Percentiles rank a stretch among this genome's conserved stretches.
These are phyloP conservation scores for Cicer judaicum DNA, from an alignment of 306 rosid genomes.

Conservation along the genomic window DNA sequence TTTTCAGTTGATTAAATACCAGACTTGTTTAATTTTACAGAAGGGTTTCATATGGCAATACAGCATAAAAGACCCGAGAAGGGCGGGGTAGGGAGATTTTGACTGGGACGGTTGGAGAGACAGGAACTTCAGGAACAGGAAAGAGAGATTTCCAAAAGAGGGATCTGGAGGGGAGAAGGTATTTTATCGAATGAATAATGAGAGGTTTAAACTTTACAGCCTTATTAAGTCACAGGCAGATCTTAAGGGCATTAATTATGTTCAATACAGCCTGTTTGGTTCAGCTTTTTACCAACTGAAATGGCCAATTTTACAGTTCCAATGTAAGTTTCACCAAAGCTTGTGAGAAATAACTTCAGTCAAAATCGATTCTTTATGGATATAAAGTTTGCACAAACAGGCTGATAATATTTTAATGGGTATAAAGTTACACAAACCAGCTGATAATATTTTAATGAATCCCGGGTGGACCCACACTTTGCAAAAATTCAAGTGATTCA, in stretches of 20 bases:
- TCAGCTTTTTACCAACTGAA: not conserved
- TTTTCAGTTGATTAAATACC: constrained; percentile 30
- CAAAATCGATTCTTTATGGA: not conserved
- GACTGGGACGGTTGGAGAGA: not conserved
- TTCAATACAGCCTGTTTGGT: constrained; percentile 11
- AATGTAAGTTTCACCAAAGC: constrained; percentile 2
- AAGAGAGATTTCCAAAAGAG: not conserved
- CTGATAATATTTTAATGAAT: constrained; percentile 17
- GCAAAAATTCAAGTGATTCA: not conserved
- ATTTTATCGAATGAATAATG: not conserved
- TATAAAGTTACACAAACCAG: not conserved
- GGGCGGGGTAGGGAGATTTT: not conserved
- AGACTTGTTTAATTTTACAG: constrained; percentile 24
- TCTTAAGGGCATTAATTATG: not conserved
- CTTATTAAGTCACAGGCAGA: constrained; percentile 34
- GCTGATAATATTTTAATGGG: constrained; percentile 4
- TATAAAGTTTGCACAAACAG: not conserved
- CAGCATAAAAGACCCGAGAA: constrained; percentile 1
- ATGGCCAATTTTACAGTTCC: not conserved
- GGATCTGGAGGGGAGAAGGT: not conserved
- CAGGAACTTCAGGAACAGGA: not conserved
- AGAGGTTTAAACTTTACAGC: not conserved
- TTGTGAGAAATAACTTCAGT: constrained; percentile 1
- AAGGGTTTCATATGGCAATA: not conserved
- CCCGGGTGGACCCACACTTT: not conserved